Percentiles rank a stretch among this genome's conserved stretches.
Evolutionary conservation across 73 alveolate genomes (phyloP).

Genomic region (Symbiodinium natans): DNA sequence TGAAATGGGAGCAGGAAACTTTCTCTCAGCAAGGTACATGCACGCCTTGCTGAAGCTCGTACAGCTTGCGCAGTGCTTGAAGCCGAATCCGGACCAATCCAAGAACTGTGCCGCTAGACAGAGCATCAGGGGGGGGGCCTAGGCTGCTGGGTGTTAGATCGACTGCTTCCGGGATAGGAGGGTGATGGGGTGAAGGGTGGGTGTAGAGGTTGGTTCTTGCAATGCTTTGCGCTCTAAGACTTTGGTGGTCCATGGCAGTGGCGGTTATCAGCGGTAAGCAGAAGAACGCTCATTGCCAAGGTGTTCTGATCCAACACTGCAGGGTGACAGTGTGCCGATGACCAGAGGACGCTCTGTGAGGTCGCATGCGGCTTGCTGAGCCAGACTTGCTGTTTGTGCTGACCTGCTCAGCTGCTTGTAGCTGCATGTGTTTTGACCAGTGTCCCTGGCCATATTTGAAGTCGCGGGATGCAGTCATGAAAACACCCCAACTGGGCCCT

Average conservation of each 20-base stretch:
- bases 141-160: background rate
- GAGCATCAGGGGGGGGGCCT: background rate
- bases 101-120: constrained; percentile 41
- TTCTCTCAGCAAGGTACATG: constrained; percentile 37
- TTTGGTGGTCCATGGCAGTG: background rate
- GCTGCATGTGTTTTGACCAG: too few relatives aligned
- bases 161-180: background rate
- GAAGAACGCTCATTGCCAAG: too few relatives aligned
- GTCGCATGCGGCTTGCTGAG: background rate
- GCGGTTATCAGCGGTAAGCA: background rate
- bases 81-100: constrained; percentile 69
- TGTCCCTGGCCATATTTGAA: background rate
- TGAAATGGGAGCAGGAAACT: background rate
- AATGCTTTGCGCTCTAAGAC: background rate
- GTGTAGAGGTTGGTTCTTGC: background rate
- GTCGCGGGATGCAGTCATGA: too few relatives aligned
- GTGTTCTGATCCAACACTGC: background rate
- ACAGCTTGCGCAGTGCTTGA: constrained; percentile 89
- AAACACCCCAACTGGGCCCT: too few relatives aligned
- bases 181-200: background rate
- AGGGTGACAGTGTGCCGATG: background rate
- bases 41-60: constrained; percentile 82
- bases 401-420: background rate
- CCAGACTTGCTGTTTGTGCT: background rate
- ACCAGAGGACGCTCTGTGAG: background rate